phyloP scores from a whole-genome alignment of 257 asterid species.

The Plantago ovata region DNA sequence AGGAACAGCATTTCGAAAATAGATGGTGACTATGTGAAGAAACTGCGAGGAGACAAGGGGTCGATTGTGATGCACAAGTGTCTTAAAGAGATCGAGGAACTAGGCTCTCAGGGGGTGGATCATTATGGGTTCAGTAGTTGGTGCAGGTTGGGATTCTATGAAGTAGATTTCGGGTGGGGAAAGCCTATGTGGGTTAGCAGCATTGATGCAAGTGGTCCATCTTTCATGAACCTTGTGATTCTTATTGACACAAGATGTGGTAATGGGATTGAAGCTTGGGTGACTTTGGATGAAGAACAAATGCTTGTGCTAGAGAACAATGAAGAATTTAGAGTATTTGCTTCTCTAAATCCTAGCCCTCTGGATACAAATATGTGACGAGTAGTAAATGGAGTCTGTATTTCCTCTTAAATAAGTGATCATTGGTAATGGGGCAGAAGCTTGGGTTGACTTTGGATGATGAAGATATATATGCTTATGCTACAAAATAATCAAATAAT shows the following conservation, averaged over 20 bases:
- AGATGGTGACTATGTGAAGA: conserved; percentile 39
- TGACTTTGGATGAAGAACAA: conserved; percentile 65
- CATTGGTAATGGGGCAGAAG: no score
- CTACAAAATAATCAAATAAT: no score
- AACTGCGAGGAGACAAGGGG: conserved; percentile 41
- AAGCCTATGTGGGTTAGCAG: conserved; percentile 69
- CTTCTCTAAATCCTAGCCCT: conserved; percentile 53
- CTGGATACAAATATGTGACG: no score
- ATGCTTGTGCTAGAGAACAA: conserved; percentile 38
- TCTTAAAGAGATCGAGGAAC: conserved; percentile 46
- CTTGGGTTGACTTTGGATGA: no score
- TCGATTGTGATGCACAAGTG: conserved; percentile 29
- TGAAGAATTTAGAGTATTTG: conserved; percentile 36
- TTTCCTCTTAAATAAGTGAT: no score
- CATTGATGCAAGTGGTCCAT: conserved; percentile 40
- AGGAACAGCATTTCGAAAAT: conserved; percentile 35
- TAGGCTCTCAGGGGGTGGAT: conserved; percentile 38
- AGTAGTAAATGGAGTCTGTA: no score
- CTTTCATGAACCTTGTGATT: conserved; percentile 53
- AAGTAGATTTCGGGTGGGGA: conserved; percentile 80
- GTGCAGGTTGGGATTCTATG: conserved; percentile 70
- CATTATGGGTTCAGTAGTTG: conserved; percentile 64
- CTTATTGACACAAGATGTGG: conserved; percentile 52
- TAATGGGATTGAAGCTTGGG: conserved; percentile 84
- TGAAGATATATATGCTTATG: no score